Conservation (phyloP, 2,329 filamentous ascomycete genomes). For the Paecilomyces formosus region DNA sequence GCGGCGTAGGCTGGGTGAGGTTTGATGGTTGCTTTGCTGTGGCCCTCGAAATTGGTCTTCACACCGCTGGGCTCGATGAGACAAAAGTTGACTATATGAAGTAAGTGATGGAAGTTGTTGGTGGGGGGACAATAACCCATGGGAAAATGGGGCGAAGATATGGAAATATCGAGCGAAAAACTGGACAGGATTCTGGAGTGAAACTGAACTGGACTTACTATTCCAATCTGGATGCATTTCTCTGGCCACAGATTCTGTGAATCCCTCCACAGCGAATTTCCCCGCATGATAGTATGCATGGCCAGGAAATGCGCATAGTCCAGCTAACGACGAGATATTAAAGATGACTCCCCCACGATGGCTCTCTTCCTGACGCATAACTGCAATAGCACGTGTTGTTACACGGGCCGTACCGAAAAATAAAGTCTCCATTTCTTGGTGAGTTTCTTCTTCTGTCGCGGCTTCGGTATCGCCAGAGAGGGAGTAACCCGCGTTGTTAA, state of each 20-base stretch:
- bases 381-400: conserved; percentile 28
- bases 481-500: conserved; percentile 16
- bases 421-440: conserved; percentile 10
- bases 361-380: conserved; percentile 30
- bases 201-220: background rate
- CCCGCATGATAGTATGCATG: conserved; percentile 13
- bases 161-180: background rate
- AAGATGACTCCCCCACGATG: conserved; percentile 11
- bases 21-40: conserved; percentile 13
- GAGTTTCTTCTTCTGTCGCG: conserved; percentile 9
- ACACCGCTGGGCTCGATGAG: conserved; percentile 37
- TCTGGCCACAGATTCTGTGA: conserved; percentile 12
- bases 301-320: conserved; percentile 12
- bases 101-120: background rate
- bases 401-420: conserved; percentile 35
- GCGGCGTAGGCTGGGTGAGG: background rate
- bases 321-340: conserved; percentile 14
- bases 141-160: no score
- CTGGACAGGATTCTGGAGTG: background rate
- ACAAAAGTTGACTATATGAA: conserved; percentile 28
- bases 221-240: conserved; percentile 15
- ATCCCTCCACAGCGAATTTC: conserved; percentile 16
- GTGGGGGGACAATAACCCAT: no score
- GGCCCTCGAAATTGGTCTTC: conserved; percentile 33
- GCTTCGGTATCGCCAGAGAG: conserved; percentile 13